Conservation (phyloP, 2,329 filamentous ascomycete genomes). For the Penicillium hordei region DNA sequence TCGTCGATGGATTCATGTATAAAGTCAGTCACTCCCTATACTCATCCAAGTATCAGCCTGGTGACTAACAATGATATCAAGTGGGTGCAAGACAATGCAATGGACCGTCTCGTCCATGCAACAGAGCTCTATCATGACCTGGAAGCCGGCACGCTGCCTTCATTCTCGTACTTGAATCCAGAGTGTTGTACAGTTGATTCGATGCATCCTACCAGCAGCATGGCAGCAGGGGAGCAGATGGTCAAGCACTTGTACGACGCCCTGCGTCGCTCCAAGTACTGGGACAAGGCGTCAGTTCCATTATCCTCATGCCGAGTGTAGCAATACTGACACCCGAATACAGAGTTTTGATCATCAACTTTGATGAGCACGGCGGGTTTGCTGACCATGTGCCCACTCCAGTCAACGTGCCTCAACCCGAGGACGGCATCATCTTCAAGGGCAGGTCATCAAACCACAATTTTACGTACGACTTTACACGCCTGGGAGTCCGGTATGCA, state of each 20-base stretch:
- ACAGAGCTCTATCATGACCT: slow-evolving; percentile 53
- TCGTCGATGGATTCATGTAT: slow-evolving; percentile 40
- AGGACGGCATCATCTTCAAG: slow-evolving; percentile 35
- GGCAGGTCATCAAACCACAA: slow-evolving; percentile 32
- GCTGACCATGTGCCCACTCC: slow-evolving; percentile 44
- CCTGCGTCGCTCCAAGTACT: slow-evolving; percentile 42
- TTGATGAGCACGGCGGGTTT: slow-evolving; percentile 45
- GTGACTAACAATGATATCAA: slow-evolving; percentile 7
- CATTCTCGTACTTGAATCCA: slow-evolving; percentile 58
- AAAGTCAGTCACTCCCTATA: slow-evolving; percentile 17
- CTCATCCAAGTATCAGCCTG: background rate
- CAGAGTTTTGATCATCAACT: slow-evolving; percentile 42
- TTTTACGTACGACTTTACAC: slow-evolving; percentile 41
- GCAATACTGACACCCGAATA: background rate
- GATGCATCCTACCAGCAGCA: slow-evolving; percentile 43
- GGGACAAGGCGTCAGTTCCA: slow-evolving; percentile 34
- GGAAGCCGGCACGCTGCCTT: slow-evolving; percentile 59
- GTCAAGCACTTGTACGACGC: slow-evolving; percentile 46
- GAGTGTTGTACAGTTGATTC: slow-evolving; percentile 40
- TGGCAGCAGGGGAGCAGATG: slow-evolving; percentile 40
- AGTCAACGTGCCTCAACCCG: slow-evolving; percentile 36
- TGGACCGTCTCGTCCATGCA: slow-evolving; percentile 33
- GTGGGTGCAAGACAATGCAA: slow-evolving; percentile 41
- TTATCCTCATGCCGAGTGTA: background rate
- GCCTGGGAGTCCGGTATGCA: slow-evolving; percentile 38